Evolutionary conservation across 2,329 filamentous ascomycete species (phyloP), one percentile per base, ranked within the genome.

Genomic region (Fusarium lateritium): DNA sequence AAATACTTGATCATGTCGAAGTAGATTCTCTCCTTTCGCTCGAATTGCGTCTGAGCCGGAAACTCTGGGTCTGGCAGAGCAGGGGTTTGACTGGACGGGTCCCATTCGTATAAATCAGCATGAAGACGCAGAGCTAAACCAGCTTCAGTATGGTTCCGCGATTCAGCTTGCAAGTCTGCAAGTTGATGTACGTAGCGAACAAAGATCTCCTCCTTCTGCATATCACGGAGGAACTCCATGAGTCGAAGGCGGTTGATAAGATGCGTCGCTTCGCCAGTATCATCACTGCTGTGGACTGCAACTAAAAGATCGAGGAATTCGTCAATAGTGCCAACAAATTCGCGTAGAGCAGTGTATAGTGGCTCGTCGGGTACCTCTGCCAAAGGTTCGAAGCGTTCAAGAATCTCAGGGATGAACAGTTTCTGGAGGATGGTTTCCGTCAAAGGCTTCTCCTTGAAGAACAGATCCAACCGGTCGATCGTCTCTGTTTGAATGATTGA

Each of bases 201-300:
- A 79, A 97, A 98, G 59, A 98, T 97, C 75, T 98, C 94, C 77
- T 97, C 94, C 76, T 97, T 97, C 71, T 97, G 93, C 91, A 98
- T 97, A 76, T 98, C 94, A 70, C 94, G 92, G 72, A 98, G 86
- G 80, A 98, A 98, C 73, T 98, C 94, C 94, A 98, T 98, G 26
- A 98, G 83, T 57, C 93, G 89, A 52, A 98, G 83, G 1, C 94
- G 93, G 78, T 98, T 94, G 79, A 97, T 93, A 69, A 97, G 92
- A 64, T 92, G 89, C 9, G 92, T 91, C 2, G 92, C 90, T 75
- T 97, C 94, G 44, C 89, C 91, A 6, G 84, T 87, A 38, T 84
- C 85, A 54, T 93, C 93, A 1, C 90, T 91, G 70, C 91, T 92
- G 76, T 98, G 93, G 1, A 97, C 94, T 7, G 93, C 94, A 26